Evolutionary conservation across 352 stramenopile genomes (phyloP), one percentile per base, ranked within the genome.

Genomic region (Globisporangium yorkense): DNA sequence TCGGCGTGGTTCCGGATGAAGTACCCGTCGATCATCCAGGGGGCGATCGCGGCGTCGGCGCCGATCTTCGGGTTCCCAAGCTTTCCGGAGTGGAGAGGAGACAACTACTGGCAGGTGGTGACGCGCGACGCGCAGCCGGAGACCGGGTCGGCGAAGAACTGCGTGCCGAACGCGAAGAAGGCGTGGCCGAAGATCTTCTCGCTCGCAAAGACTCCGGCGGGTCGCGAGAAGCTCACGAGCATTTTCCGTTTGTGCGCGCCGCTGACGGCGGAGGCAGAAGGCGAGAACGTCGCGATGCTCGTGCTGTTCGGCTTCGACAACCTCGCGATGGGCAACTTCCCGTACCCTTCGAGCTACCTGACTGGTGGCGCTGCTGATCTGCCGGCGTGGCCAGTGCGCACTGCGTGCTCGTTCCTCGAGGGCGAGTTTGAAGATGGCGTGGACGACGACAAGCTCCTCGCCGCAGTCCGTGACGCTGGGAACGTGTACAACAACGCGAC

Each of bases 321-420:
- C 37, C 62, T 99, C 66, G 90, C 95, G 0, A 98, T 98, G 89
- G 95, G 94, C 10, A 91, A 97, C 59, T 98, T 97, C 65, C 96
- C 96, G 5, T 99, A 98, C 68, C 81, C 92, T 24, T 97, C 87
- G 3, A 95, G 76, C 49, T 99, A 99, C 66, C 79, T 98, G 31
- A 87, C 90, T 2, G 80, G 83, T 9, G 87, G 84, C 27, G 65
- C 61, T 2, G 75, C 74, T 0, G 59, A 88, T 0, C 68, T 98
- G 44, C 94, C 94, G 5, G 70, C 94, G 13, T 98, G 90, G 89
- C 94, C 94, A 3, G 73, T 97, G n/a, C 89, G 89, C n/a, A 72
- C 74, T 27, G 94, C 94, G 0, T 98, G 93, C 59, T 84, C 69
- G 31, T 64, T 89, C 56, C 63, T 97, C 3, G 66, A 72, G 0